A percentile compares a stretch with the other conserved stretches of the same genome.
phyloP scores from a whole-genome alignment of 2,329 filamentous ascomycete species.

The Nemania serpens region DNA sequence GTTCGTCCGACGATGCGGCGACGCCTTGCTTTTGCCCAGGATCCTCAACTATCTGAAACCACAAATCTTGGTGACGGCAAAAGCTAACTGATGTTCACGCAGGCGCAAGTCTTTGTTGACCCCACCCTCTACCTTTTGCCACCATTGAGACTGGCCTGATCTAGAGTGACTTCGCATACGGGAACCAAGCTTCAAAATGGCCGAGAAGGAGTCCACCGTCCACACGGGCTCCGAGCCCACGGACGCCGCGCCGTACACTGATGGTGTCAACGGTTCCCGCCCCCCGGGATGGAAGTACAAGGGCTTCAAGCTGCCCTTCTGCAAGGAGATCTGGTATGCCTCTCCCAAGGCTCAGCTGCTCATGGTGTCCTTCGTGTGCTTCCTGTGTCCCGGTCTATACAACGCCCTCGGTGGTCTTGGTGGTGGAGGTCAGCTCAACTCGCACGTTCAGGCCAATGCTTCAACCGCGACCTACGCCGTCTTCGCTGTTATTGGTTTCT shows the following conservation, averaged over 20 bases:
- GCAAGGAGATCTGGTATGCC: constrained; percentile 68
- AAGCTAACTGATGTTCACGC: constrained; percentile 2
- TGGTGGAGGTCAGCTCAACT: constrained; percentile 63
- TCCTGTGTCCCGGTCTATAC: constrained; percentile 75
- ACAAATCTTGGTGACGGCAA: background rate
- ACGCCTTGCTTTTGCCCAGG: too few relatives aligned
- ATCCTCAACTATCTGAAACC: background rate
- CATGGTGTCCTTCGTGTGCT: constrained; percentile 73
- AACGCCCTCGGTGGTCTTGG: constrained; percentile 70
- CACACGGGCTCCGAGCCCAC: constrained; percentile 17
- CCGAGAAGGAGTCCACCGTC: constrained; percentile 21
- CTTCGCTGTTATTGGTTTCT: constrained; percentile 65
- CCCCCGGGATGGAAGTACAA: constrained; percentile 71
- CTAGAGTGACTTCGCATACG: constrained; percentile 2
- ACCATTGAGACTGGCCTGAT: background rate
- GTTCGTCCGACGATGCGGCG: too few relatives aligned
- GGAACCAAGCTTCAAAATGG: constrained; percentile 21
- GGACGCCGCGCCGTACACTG: constrained; percentile 26
- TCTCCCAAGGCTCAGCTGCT: constrained; percentile 73
- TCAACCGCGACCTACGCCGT: constrained; percentile 54
- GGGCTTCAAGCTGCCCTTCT: constrained; percentile 55
- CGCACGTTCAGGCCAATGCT: constrained; percentile 64
- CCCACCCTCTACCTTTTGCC: background rate
- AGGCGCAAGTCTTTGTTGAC: constrained; percentile 6
- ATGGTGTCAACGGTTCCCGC: constrained; percentile 37